Base-by-base conservation (phyloP, 495 filamentous ascomycete genomes). In the Aspergillus ellipticus region DNA sequence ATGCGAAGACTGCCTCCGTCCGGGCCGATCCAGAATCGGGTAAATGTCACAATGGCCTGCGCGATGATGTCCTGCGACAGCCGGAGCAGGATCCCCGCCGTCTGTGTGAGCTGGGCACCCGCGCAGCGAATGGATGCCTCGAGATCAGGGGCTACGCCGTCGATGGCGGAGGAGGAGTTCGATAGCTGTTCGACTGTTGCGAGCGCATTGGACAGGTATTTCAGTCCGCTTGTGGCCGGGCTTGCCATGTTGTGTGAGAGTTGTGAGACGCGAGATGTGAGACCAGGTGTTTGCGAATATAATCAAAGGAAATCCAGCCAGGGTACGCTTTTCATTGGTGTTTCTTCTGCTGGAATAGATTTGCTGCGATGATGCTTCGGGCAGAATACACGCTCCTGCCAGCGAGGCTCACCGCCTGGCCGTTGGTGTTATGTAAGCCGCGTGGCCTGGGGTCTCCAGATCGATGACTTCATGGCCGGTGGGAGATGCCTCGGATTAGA, bases 11-110 rank as follows among this genome's bases (percentile, higher is more conserved):
- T 88, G 3, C 83, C 84, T 10, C 83, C 84, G 45, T 87, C 85
- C 1, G 80, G 63, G 1, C 85, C 84, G 5, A 92, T 73, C 84
- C 89, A 97, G 75, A 92, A 96, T 5, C 94, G 80, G n/a, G 85
- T 88, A 26, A 96, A 83, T 0, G 94, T 74, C n/a, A 98, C 83
- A 62, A 92, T 87, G 2, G 94, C 90, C 62, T 92, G 90, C 13
- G 92, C 88, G 24, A 96, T 90, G 46, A 91, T 82, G 53, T 93
- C 90, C 64, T 97, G 95, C 1, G 93, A 89, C 47, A 97, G 74
- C 41, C 89, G 82, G 3, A 98, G 79, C 7, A 97, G 80, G 6
- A 96, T 76, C 6, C 94, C 95, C 10, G 94, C 91, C 16, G 89
- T 82, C 68, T 97, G 95, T 10, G 89, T 95, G 6, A 98, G 82